Evolutionary conservation across 768 basidiomycete genomes (phyloP).

Genomic region (Psilocybe subaeruginosa): DNA sequence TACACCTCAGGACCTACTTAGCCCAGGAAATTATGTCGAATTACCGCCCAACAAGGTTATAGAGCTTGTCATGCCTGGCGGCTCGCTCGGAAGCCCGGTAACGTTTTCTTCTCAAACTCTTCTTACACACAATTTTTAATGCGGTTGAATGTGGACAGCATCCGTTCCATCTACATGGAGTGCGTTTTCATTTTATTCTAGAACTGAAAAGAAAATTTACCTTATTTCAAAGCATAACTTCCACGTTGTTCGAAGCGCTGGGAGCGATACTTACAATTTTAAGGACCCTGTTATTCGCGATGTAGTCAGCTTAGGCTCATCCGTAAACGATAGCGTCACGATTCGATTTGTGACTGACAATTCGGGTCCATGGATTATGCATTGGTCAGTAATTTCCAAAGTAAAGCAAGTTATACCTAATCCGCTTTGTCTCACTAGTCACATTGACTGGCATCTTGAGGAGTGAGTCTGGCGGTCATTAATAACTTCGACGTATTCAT

Average conservation of each 20-base stretch:
- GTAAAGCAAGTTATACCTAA: too few relatives aligned
- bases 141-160: constrained; percentile 25
- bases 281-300: constrained; percentile 51
- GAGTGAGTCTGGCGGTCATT: constrained; percentile 22
- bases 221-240: constrained; percentile 31
- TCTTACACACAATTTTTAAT: too few relatives aligned
- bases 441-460: constrained; percentile 52
- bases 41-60: constrained; percentile 46
- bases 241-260: constrained; percentile 44
- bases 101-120: constrained; percentile 12
- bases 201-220: too few relatives aligned
- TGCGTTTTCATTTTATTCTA: constrained; percentile 15
- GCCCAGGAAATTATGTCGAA: constrained; percentile 40
- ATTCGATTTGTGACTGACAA: constrained; percentile 68
- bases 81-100: constrained; percentile 35
- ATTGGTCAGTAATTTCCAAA: background rate
- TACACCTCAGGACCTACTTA: constrained; percentile 38
- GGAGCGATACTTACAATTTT: constrained; percentile 39
- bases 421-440: constrained; percentile 22
- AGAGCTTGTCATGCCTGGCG: constrained; percentile 48
- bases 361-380: constrained; percentile 54
- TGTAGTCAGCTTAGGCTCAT: constrained; percentile 36
- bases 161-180: constrained; percentile 49
- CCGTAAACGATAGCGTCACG: constrained; percentile 39
- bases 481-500: too few relatives aligned